phyloP scores from a whole-genome alignment of 495 filamentous ascomycete genomes.

The Aspergillus cavernicola region DNA sequence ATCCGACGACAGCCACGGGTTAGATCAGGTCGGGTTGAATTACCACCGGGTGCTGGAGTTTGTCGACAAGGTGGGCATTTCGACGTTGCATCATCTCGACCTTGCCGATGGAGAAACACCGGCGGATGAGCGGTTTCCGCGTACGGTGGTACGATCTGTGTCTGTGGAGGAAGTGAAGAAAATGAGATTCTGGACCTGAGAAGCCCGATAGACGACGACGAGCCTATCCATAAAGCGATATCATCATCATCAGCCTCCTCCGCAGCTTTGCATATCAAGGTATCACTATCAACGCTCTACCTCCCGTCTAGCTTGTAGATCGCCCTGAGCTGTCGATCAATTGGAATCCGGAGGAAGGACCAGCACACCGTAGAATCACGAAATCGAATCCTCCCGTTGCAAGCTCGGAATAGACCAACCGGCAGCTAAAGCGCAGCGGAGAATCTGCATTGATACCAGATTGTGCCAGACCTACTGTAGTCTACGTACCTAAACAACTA shows the following conservation, averaged over 20 bases:
- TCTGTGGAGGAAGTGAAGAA: constrained; percentile 24
- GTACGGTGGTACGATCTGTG: constrained; percentile 28
- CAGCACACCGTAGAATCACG: constrained; percentile 6
- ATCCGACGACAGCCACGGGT: constrained; percentile 87
- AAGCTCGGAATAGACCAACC: neutral
- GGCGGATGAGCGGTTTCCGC: constrained; percentile 41
- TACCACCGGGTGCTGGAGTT: constrained; percentile 60
- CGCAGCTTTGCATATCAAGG: neutral
- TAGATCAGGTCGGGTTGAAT: constrained; percentile 73
- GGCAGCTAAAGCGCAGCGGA: neutral
- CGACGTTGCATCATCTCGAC: constrained; percentile 38
- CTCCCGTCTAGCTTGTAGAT: too few species aligned
- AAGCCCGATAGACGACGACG: neutral
- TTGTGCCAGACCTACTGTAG: neutral
- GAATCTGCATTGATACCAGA: constrained; percentile 9
- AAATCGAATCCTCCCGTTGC: constrained; percentile 2
- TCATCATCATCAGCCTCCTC: neutral
- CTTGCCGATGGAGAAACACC: constrained; percentile 15
- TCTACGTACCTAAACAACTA: neutral
- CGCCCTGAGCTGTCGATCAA: too few species aligned
- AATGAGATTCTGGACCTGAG: constrained; percentile 22
- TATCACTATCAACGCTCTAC: neutral
- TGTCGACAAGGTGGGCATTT: constrained; percentile 45
- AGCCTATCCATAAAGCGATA: neutral
- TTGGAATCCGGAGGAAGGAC: neutral